These are phyloP conservation scores for Rubroboletus pulcherrimus DNA, from an alignment of 768 basidiomycete genomes.

Conservation along the genomic window DNA sequence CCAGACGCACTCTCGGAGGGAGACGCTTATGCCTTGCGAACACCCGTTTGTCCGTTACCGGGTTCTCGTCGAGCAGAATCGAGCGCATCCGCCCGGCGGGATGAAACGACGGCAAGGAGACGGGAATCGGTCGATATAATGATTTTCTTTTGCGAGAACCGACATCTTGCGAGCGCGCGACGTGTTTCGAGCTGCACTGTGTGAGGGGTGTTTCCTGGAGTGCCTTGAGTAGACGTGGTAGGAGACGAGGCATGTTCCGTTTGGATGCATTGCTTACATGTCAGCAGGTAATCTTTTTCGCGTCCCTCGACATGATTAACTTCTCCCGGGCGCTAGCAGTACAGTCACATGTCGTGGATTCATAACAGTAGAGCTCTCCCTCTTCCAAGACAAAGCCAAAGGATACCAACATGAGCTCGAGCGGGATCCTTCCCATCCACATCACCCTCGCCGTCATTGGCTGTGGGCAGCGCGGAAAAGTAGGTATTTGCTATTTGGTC, in stretches of 20 bases:
- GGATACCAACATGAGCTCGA: constrained; percentile 15
- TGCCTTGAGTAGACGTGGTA: constrained; percentile 56
- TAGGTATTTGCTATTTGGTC: constrained; percentile 25
- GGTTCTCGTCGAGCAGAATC: constrained; percentile 60
- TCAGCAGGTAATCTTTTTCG: background rate
- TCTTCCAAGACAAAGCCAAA: constrained; percentile 21
- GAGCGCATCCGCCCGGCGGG: constrained; percentile 46
- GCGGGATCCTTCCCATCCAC: constrained; percentile 27
- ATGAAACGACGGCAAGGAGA: constrained; percentile 41
- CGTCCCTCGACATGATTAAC: background rate
- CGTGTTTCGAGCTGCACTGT: constrained; percentile 7
- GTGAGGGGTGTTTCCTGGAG: constrained; percentile 31
- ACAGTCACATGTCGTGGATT: constrained; percentile 23
- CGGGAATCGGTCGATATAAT: constrained; percentile 33
- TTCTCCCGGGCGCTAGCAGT: background rate
- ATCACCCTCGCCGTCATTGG: constrained; percentile 77
- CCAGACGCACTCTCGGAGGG: constrained; percentile 44
- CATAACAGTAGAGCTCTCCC: constrained; percentile 30
- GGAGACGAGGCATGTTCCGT: constrained; percentile 58
- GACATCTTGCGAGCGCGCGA: constrained; percentile 9
- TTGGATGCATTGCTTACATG: background rate
- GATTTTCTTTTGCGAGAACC: constrained; percentile 27
- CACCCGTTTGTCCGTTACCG: constrained; percentile 45
- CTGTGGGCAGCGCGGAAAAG: constrained; percentile 80
- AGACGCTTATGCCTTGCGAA: constrained; percentile 57